phyloP scores from a whole-genome alignment of 2,329 filamentous ascomycete species.

The Pseudopyricularia javanii region DNA sequence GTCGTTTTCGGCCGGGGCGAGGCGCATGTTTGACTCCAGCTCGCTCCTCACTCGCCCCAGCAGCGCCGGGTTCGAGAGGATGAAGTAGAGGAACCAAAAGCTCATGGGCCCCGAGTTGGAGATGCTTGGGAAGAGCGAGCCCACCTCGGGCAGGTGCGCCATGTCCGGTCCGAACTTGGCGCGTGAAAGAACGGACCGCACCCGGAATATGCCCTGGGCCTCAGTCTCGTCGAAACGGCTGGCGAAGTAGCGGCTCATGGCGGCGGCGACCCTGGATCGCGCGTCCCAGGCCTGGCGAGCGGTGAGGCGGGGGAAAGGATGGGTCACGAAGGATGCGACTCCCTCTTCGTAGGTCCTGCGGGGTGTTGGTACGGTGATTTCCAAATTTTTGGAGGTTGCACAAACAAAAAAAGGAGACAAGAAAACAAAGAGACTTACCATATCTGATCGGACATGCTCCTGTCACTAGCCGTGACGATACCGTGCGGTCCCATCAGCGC shows the following conservation, averaged over 20 bases:
- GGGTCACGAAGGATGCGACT: slow-evolving; percentile 13
- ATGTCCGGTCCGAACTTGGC: slow-evolving; percentile 12
- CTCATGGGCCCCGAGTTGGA: slow-evolving; percentile 22
- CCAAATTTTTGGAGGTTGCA: slow-evolving; percentile 8
- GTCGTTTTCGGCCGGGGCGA: not conserved
- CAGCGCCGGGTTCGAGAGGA: slow-evolving; percentile 15
- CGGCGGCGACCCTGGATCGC: slow-evolving; percentile 11
- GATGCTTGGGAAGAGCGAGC: slow-evolving; percentile 15
- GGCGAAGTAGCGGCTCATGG: slow-evolving; percentile 18
- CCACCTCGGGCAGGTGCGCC: slow-evolving; percentile 17
- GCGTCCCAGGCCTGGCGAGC: slow-evolving; percentile 16
- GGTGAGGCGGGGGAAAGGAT: slow-evolving; percentile 7
- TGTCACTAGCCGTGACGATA: not conserved
- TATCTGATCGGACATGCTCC: not conserved
- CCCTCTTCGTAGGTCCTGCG: slow-evolving; percentile 16
- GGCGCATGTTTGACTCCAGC: slow-evolving; percentile 9
- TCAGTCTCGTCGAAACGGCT: slow-evolving; percentile 14
- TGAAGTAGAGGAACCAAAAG: slow-evolving; percentile 21
- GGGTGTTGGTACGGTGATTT: too few species aligned
- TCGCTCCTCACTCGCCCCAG: slow-evolving; percentile 16
- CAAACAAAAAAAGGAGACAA: too few species aligned
- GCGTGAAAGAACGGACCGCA: slow-evolving; percentile 6
- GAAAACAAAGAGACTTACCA: not conserved
- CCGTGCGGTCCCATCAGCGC: not conserved
- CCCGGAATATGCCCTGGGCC: slow-evolving; percentile 13